phyloP scores from a whole-genome alignment of 164 flowering plant genomes.

The Dillenia suffruticosa region DNA sequence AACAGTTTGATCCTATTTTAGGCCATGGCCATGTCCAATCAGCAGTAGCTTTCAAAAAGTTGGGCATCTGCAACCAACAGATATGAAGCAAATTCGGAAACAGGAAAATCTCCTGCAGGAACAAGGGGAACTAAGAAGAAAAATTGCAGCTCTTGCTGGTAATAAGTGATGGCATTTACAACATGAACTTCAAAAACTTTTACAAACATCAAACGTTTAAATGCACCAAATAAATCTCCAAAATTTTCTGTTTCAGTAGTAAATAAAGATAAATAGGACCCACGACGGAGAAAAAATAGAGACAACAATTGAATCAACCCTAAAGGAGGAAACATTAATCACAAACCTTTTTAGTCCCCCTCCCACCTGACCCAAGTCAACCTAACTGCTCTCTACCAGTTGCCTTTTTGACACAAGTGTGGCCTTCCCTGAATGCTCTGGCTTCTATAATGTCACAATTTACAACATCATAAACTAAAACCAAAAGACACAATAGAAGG shows the following conservation, averaged over 20 bases:
- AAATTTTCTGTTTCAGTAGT: constrained; percentile 24
- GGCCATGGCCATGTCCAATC: too few species aligned
- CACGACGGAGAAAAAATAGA: constrained; percentile 9
- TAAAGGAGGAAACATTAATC: constrained; percentile 17
- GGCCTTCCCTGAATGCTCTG: constrained; percentile 7
- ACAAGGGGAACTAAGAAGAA: too few species aligned
- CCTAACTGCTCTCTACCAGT: constrained; percentile 25
- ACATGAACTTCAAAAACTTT: background rate
- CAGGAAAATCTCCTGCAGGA: too few species aligned
- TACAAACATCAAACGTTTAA: constrained; percentile 12
- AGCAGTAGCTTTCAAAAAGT: too few species aligned
- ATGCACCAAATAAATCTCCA: constrained; percentile 13
- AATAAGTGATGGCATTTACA: too few species aligned
- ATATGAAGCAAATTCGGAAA: too few species aligned
- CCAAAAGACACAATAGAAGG: constrained; percentile 14
- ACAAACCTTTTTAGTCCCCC: constrained; percentile 17
- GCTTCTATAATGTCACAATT: constrained; percentile 20
- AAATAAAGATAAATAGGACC: constrained; percentile 15
- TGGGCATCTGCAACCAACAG: too few species aligned
- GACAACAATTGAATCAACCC: constrained; percentile 13
- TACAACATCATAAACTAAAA: constrained; percentile 23
- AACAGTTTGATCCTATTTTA: too few species aligned
- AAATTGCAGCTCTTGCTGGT: too few species aligned
- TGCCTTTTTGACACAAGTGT: constrained; percentile 18
- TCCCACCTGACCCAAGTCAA: constrained; percentile 16